These are phyloP conservation scores for Geotrichum australiense DNA, from an alignment of 1,139 yeast genomes.

Conservation along the genomic window DNA sequence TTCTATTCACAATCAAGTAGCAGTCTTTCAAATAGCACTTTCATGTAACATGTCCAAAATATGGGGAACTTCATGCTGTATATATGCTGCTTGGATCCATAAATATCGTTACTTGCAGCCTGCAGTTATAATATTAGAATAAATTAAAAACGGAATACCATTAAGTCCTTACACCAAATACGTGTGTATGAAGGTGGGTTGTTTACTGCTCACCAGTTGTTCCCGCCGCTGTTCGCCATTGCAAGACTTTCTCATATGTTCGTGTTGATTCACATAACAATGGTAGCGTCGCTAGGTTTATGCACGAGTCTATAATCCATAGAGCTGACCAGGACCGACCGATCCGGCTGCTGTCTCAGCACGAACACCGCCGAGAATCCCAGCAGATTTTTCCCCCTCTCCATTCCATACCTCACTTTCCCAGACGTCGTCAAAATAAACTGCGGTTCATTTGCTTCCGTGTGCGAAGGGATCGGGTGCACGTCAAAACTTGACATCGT, in stretches of 20 bases:
- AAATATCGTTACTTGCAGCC: no score
- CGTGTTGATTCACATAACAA: slow-evolving; percentile 16
- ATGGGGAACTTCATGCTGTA: no score
- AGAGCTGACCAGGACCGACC: slow-evolving; percentile 25
- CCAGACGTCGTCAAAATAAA: slow-evolving; percentile 31
- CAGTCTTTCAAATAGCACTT: no score
- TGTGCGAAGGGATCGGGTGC: slow-evolving; percentile 31
- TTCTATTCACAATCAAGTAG: background rate
- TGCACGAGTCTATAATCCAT: slow-evolving; percentile 33
- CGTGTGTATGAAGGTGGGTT: no score
- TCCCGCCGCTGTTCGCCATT: no score
- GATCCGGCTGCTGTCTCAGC: slow-evolving; percentile 23
- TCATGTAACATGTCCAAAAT: no score
- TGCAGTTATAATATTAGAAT: no score
- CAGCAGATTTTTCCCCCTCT: slow-evolving; percentile 27
- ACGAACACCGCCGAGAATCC: slow-evolving; percentile 33
- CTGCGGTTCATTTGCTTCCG: slow-evolving; percentile 16
- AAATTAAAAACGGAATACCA: no score
- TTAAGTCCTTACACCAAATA: no score
- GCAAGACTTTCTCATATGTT: background rate
- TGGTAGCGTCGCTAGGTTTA: slow-evolving; percentile 30
- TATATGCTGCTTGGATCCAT: no score
- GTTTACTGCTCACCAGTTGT: no score
- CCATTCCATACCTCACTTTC: slow-evolving; percentile 29
- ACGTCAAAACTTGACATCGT: slow-evolving; percentile 32